Base-by-base conservation (phyloP, 1,139 yeast genomes). In the Blastobotrys serpentis region DNA sequence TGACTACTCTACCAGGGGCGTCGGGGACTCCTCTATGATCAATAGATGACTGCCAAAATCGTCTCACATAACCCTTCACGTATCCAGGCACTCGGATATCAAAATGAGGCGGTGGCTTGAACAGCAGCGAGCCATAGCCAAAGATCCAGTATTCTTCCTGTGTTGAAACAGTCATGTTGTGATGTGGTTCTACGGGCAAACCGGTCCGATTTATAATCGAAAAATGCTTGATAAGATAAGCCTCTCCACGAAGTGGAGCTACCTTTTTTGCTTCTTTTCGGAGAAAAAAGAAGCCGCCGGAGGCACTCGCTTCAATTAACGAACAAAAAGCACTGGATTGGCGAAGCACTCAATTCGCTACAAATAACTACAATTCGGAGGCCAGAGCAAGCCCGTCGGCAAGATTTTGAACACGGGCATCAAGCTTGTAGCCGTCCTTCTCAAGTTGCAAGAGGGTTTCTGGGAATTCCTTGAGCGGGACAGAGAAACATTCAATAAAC, bases 11-110 rank as follows among this genome's bases (percentile, higher is more conserved):
- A 0, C 98, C 98, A 0, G 96, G 96, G 7, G 70, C 65, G 48
- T 79, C 86, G 0, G 88, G 88, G 0, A 95, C 86, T 0, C 98
- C 98, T 47, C 98, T 69, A 64, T 90, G 96, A 65, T 90, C 98
- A 17, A 83, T 79, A 4, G 94, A 83, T 38, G 87, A 79, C 67
- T 89, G 96, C 97, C 97, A 90, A 64, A 90, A 90, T 48, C 96
- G 70, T 19, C 98, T 73, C 2, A 84, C 78, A 57, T 73, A 88
- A 1, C 96, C 96, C 49, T 75, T 74, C 23, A 90, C 73, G 52
- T 82, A 78, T 0, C 97, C 97, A 0, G 87, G 81, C 6, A 86
- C 80, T 37, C 80, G 71, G 54, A 77, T 75, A 42, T 75, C 76
- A 16, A 77, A 74, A 51, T 80, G 79, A 18, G 95, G 92, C 0